Percentiles rank a stretch among this genome's conserved stretches.
phyloP scores from a whole-genome alignment of 495 filamentous ascomycete genomes.

The Lophium mytilinum region DNA sequence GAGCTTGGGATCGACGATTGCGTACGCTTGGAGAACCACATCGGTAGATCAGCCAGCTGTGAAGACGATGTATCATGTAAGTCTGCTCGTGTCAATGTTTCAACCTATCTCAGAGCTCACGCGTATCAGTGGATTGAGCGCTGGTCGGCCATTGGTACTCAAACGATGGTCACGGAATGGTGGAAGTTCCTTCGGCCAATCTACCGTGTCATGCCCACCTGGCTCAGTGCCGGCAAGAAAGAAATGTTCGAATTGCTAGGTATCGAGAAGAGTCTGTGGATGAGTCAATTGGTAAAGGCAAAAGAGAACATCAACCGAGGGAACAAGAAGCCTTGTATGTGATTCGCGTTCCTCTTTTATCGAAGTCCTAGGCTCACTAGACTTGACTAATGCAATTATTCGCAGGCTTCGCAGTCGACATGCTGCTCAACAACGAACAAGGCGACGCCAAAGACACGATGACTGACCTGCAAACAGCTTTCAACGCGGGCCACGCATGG shows the following conservation, averaged over 20 bases:
- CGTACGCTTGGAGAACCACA: background rate
- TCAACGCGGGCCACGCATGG: background rate
- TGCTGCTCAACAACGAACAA: background rate
- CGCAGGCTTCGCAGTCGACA: background rate
- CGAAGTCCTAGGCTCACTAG: background rate
- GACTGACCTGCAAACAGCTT: background rate
- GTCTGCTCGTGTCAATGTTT: background rate
- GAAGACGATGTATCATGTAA: background rate
- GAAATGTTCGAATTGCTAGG: background rate
- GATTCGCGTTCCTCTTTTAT: background rate
- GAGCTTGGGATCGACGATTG: background rate
- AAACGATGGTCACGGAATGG: background rate
- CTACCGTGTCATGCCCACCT: background rate
- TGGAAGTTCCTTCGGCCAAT: background rate
- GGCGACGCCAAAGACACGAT: background rate
- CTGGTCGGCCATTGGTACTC: background rate
- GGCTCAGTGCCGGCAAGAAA: background rate
- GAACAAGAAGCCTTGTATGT: background rate
- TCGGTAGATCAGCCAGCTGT: background rate
- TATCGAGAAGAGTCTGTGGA: background rate
- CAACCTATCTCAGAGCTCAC: background rate
- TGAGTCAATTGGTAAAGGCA: background rate
- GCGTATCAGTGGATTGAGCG: background rate
- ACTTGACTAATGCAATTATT: background rate
- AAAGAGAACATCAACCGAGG: background rate